A percentile compares a stretch with the other conserved stretches of the same genome.
These are phyloP conservation scores for Martiniozyma asiatica DNA, from an alignment of 1,139 yeast species.

Conservation along the genomic window DNA sequence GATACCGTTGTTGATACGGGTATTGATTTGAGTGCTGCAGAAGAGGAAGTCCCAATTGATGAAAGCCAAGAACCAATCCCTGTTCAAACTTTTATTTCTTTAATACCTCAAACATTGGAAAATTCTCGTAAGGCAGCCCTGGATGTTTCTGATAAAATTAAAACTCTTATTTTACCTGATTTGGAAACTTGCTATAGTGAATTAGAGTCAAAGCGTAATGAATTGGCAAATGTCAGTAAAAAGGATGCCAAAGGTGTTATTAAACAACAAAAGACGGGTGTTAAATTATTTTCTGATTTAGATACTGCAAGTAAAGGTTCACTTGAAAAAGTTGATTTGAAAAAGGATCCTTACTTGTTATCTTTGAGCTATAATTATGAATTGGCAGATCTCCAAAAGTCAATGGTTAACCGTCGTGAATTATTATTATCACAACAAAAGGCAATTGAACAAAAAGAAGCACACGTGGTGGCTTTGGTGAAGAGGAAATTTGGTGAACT, in stretches of 20 bases:
- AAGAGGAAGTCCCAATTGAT: too few species aligned
- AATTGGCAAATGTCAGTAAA: slow-evolving; percentile 17
- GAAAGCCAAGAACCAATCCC: too few species aligned
- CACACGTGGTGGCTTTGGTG: slow-evolving; percentile 29
- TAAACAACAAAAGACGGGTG: background rate
- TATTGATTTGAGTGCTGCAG: too few species aligned
- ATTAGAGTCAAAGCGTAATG: slow-evolving; percentile 27
- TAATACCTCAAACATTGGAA: slow-evolving; percentile 7
- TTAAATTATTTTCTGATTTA: slow-evolving; percentile 1
- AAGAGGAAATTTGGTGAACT: slow-evolving; percentile 27
- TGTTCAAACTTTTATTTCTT: too few species aligned
- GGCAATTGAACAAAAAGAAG: slow-evolving; percentile 18
- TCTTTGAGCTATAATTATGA: slow-evolving; percentile 23
- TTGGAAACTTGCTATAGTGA: slow-evolving; percentile 18
- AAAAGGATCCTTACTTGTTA: slow-evolving; percentile 33
- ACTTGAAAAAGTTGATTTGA: slow-evolving; percentile 22
- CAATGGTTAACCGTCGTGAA: too few species aligned
- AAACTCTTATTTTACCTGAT: slow-evolving; percentile 19
- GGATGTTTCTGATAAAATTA: slow-evolving; percentile 16
- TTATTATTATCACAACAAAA: too few species aligned
- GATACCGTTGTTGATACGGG: too few species aligned
- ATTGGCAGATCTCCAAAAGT: too few species aligned
- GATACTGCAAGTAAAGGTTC: slow-evolving; percentile 13
- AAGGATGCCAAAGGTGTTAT: slow-evolving; percentile 7
- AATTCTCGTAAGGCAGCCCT: slow-evolving; percentile 9